Evolutionary conservation across 1,139 yeast species (phyloP).

Genomic region (Geotrichum bryndzae): DNA sequence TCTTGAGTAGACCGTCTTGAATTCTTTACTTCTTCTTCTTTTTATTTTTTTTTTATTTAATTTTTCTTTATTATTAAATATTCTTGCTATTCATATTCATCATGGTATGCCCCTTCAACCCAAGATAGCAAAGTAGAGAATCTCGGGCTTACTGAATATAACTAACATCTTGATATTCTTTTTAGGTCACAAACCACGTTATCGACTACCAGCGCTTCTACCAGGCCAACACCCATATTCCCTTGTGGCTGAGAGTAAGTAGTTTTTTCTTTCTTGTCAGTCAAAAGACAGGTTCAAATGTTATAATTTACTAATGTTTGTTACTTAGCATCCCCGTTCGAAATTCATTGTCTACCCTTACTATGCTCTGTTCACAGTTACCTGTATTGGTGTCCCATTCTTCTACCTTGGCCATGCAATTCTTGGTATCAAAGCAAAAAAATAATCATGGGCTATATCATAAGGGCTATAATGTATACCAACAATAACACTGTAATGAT

Average conservation of each 20-base stretch:
- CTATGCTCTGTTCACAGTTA: constrained; percentile 74
- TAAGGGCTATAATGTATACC: not conserved
- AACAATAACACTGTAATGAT: too few species aligned
- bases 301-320: not conserved
- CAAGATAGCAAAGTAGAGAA: too few species aligned
- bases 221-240: constrained; percentile 35
- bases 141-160: too few species aligned
- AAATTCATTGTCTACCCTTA: constrained; percentile 81
- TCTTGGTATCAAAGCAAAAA: constrained; percentile 14
- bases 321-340: constrained; percentile 46
- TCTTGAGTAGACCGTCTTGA: too few species aligned
- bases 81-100: too few species aligned
- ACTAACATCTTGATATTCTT: not conserved
- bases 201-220: constrained; percentile 37
- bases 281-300: not conserved
- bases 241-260: constrained; percentile 37
- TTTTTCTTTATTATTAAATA: too few species aligned
- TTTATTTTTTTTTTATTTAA: too few species aligned
- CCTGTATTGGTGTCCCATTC: constrained; percentile 60
- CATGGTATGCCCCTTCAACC: too few species aligned
- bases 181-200: constrained; percentile 28
- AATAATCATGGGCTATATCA: not conserved
- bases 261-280: not conserved
- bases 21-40: too few species aligned
- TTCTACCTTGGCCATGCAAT: constrained; percentile 73